phyloP scores from a whole-genome alignment of 192 early-diverging fungal genomes.

The Backusella tuberculispora region DNA sequence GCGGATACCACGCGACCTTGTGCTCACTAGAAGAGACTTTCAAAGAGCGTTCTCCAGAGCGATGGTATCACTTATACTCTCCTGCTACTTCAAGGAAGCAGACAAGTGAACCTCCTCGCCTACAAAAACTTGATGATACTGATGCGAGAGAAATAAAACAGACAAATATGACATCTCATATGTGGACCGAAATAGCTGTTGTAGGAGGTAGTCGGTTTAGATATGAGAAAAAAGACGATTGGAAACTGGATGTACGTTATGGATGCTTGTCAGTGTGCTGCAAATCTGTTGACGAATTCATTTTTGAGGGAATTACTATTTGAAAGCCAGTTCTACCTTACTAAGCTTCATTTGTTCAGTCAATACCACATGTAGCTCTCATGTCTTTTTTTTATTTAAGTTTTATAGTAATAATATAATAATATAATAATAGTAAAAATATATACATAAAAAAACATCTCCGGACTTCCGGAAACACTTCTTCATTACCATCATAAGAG shows the following conservation, averaged over 20 bases:
- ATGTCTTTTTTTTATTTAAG: not conserved
- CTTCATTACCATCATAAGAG: not conserved
- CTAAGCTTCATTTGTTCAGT: not conserved
- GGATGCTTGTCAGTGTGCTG: not conserved
- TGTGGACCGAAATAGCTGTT: slow-evolving; percentile 6
- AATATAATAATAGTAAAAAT: not conserved
- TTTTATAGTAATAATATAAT: not conserved
- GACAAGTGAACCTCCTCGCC: not conserved
- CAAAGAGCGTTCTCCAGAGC: not conserved
- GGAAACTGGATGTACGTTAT: slow-evolving; percentile 10
- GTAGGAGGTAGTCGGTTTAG: not conserved
- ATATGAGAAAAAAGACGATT: slow-evolving; percentile 5
- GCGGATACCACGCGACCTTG: not conserved
- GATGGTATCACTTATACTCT: slow-evolving; percentile 22
- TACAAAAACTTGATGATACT: not conserved
- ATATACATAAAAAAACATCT: not conserved
- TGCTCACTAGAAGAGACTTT: slow-evolving; percentile 20
- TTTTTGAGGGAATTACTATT: not conserved
- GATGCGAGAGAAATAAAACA: not conserved
- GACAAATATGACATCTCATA: not conserved
- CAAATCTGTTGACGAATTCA: slow-evolving; percentile 10
- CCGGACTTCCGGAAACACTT: not conserved
- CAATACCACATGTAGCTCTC: not conserved
- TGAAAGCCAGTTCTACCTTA: slow-evolving; percentile 10
- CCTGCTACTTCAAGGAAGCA: not conserved